A percentile compares a stretch with the other conserved stretches of the same genome.
Conservation (phyloP, 1,284 basidiomycete species). For the Trametes pubescens region DNA sequence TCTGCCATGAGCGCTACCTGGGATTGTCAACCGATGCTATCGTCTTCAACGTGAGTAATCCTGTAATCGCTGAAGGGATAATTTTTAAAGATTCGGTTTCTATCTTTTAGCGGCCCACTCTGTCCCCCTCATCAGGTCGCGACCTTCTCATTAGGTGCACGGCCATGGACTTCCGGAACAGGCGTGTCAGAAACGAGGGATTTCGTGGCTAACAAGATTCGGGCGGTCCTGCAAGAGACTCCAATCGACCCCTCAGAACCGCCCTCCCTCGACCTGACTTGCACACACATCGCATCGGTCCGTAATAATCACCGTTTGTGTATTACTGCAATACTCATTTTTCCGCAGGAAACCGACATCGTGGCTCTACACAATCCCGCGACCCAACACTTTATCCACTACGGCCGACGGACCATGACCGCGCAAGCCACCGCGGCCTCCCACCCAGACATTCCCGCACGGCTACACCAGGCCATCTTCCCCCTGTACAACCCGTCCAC, state of each 20-base stretch:
- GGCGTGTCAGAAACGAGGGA: constrained; percentile 52
- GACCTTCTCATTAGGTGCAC: constrained; percentile 54
- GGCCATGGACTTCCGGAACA: constrained; percentile 48
- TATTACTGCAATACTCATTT: not conserved
- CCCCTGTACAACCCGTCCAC: constrained; percentile 80
- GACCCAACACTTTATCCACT: constrained; percentile 57
- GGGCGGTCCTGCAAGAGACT: constrained; percentile 61
- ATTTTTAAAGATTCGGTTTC: not conserved
- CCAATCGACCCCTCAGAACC: constrained; percentile 53
- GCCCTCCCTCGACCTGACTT: constrained; percentile 63
- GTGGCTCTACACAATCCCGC: constrained; percentile 44
- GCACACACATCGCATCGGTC: constrained; percentile 57
- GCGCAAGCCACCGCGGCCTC: constrained; percentile 48
- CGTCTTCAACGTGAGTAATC: constrained; percentile 52
- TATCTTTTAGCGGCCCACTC: constrained; percentile 46
- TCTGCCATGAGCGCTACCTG: constrained; percentile 71
- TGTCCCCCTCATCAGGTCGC: constrained; percentile 60
- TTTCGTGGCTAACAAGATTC: constrained; percentile 62
- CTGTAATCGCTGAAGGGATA: not conserved
- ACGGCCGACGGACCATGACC: constrained; percentile 54
- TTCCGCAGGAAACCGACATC: constrained; percentile 31
- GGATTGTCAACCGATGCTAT: constrained; percentile 53
- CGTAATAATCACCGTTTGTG: too few relatives aligned
- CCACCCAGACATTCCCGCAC: constrained; percentile 70
- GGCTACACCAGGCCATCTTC: constrained; percentile 68